phyloP scores from a whole-genome alignment of 2,329 filamentous ascomycete genomes.

The Colletotrichum ledebouriae region DNA sequence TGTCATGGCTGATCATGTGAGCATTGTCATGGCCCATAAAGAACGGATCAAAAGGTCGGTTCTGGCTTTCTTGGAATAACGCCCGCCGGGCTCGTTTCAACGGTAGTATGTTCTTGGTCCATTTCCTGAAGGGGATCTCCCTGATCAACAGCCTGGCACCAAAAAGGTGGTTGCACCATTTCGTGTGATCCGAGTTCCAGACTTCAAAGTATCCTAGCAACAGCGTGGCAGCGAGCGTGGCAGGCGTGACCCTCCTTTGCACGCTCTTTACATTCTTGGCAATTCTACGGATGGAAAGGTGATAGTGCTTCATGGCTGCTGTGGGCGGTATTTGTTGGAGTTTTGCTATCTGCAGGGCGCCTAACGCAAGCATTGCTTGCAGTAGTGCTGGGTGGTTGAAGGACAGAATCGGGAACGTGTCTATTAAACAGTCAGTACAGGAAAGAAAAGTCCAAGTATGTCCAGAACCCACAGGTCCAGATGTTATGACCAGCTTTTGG shows the following conservation, averaged over 20 bases:
- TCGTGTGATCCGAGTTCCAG: slow-evolving; percentile 92
- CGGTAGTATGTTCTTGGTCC: slow-evolving; percentile 78
- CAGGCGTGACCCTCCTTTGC: slow-evolving; percentile 77
- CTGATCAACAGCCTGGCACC: slow-evolving; percentile 85
- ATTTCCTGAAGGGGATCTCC: slow-evolving; percentile 83
- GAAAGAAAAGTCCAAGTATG: not conserved
- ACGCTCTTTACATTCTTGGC: slow-evolving; percentile 80
- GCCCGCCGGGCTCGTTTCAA: slow-evolving; percentile 64
- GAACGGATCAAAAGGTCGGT: slow-evolving; percentile 46
- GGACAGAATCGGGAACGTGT: slow-evolving; percentile 86
- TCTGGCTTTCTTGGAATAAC: slow-evolving; percentile 55
- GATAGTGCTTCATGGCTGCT: slow-evolving; percentile 91
- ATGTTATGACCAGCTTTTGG: slow-evolving; percentile 74
- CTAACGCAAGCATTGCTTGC: slow-evolving; percentile 90
- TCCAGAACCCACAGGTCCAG: slow-evolving; percentile 69
- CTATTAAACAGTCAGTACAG: slow-evolving; percentile 50
- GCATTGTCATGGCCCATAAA: slow-evolving; percentile 44
- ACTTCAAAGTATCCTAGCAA: slow-evolving; percentile 94
- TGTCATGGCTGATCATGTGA: slow-evolving; percentile 47
- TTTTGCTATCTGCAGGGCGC: slow-evolving; percentile 89
- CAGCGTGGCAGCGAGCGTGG: slow-evolving; percentile 89
- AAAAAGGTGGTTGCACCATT: slow-evolving; percentile 93
- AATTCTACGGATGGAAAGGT: slow-evolving; percentile 83
- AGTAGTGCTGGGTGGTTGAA: slow-evolving; percentile 88
- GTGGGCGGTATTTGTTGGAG: slow-evolving; percentile 80